Conservation (phyloP, 257 asterid genomes). For the Solanum pinnatisectum region DNA sequence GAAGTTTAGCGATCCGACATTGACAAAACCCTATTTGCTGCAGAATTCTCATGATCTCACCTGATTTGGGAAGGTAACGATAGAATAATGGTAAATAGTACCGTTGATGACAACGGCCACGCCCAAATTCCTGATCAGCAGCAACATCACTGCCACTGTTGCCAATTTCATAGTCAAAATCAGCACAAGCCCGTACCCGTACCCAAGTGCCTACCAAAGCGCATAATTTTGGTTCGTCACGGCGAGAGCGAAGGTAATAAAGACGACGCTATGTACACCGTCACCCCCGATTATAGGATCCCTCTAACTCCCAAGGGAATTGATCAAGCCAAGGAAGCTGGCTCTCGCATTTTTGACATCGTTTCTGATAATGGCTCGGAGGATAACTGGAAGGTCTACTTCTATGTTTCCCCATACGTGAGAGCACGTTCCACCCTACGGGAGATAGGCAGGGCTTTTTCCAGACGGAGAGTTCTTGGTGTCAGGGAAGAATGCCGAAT, state of each 20-base stretch:
- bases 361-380: constrained; percentile 41
- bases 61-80: not conserved
- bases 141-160: not conserved
- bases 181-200: constrained; percentile 23
- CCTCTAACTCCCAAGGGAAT: constrained; percentile 57
- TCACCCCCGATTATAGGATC: constrained; percentile 74
- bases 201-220: constrained; percentile 63
- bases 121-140: not conserved
- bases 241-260: constrained; percentile 86
- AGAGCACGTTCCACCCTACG: constrained; percentile 77
- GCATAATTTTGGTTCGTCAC: constrained; percentile 85
- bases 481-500: constrained; percentile 88
- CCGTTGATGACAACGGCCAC: not conserved
- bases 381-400: constrained; percentile 62
- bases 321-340: constrained; percentile 59
- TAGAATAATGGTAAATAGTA: not conserved
- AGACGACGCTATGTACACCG: constrained; percentile 58
- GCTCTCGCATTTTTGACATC: constrained; percentile 40
- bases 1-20: not conserved
- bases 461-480: constrained; percentile 52
- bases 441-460: constrained; percentile 69
- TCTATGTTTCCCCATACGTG: constrained; percentile 77
- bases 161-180: not conserved
- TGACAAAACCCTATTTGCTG: not conserved
- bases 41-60: not conserved